A percentile compares a stretch with the other conserved stretches of the same genome.
Conservation (phyloP, 345 rosid species). For the Boechera divaricarpa region DNA sequence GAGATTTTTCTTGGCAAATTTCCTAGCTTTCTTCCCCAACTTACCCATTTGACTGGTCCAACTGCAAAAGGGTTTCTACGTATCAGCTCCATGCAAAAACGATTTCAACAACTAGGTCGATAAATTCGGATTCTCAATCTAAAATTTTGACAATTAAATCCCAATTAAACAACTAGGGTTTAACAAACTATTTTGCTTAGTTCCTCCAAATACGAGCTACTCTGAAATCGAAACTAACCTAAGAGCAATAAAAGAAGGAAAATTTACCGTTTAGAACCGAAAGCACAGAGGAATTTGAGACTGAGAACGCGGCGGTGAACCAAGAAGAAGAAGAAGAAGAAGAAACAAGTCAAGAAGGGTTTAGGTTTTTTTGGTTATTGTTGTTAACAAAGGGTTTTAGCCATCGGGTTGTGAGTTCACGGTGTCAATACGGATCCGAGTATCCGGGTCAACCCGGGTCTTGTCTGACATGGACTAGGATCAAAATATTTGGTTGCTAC, state of each 20-base stretch:
- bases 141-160: not conserved
- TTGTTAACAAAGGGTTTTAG: not conserved
- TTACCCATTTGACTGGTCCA: slow-evolving; percentile 60
- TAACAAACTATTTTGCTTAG: not conserved
- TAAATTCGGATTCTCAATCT: slow-evolving; percentile 5
- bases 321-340: too few species aligned
- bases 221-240: not conserved
- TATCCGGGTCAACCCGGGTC: slow-evolving; percentile 2
- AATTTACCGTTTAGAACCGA: slow-evolving; percentile 11
- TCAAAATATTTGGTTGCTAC: too few species aligned
- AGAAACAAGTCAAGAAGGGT: not conserved
- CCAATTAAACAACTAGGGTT: slow-evolving; percentile 5
- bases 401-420: not conserved
- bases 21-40: slow-evolving; percentile 92
- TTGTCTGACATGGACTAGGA: not conserved
- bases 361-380: not conserved
- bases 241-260: not conserved
- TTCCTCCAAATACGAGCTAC: slow-evolving; percentile 7
- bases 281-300: not conserved
- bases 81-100: not conserved
- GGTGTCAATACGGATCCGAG: slow-evolving; percentile 5
- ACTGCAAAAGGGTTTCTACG: not conserved
- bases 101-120: not conserved
- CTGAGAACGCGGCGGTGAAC: slow-evolving; percentile 35
- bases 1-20: slow-evolving; percentile 91